phyloP scores from a whole-genome alignment of 139 green algal species.

The Micromonas commoda region DNA sequence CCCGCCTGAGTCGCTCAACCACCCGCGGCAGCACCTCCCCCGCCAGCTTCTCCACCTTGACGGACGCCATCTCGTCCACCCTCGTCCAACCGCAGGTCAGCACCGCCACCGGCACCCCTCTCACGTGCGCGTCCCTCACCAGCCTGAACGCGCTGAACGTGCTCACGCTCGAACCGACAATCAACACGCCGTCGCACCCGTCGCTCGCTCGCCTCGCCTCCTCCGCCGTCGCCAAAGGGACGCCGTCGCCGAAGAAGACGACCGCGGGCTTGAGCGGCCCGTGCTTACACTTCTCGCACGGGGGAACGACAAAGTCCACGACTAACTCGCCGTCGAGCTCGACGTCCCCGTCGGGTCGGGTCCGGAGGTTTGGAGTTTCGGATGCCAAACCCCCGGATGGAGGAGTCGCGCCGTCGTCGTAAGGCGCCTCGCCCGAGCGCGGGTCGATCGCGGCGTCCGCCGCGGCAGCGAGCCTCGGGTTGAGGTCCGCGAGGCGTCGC shows the following conservation, averaged over 20 bases:
- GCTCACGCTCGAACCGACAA: slow-evolving; percentile 55
- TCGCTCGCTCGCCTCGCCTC: slow-evolving; percentile 7
- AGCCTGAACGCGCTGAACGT: slow-evolving; percentile 76
- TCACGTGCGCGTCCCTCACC: slow-evolving; percentile 54
- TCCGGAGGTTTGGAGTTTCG: background rate
- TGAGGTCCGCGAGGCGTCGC: background rate
- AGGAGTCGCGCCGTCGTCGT: no score
- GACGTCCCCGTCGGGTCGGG: slow-evolving; percentile 14
- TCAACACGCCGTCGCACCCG: slow-evolving; percentile 47
- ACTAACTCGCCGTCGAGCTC: slow-evolving; percentile 13
- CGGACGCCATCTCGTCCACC: slow-evolving; percentile 57
- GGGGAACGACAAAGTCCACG: slow-evolving; percentile 54
- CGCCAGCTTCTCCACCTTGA: slow-evolving; percentile 13
- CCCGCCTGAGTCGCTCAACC: background rate
- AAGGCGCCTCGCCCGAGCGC: no score
- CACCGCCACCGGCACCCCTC: slow-evolving; percentile 49
- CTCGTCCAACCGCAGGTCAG: slow-evolving; percentile 68
- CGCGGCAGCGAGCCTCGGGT: no score
- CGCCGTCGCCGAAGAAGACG: slow-evolving; percentile 73
- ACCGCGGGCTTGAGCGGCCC: slow-evolving; percentile 79
- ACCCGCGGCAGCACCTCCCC: background rate
- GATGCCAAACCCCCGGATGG: no score
- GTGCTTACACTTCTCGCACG: slow-evolving; percentile 54
- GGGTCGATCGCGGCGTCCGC: no score
- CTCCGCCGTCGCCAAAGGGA: slow-evolving; percentile 45